Base-by-base conservation (phyloP, 2,329 filamentous ascomycete genomes). In the Colletotrichum sp. region DNA sequence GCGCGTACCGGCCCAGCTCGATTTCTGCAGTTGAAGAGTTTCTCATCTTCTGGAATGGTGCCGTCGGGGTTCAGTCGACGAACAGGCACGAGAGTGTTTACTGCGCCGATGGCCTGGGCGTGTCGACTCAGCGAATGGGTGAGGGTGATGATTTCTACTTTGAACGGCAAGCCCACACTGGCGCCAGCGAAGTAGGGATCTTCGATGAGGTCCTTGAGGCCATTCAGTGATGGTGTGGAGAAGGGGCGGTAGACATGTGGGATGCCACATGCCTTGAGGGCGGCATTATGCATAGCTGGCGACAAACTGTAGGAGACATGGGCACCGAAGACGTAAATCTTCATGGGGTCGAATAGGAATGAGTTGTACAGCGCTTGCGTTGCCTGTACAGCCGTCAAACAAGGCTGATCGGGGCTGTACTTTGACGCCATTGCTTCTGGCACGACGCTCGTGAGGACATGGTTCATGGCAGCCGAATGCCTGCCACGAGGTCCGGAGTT, bases 261-360 rank as follows among this genome's bases (percentile, higher is more conserved):
- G 81, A 96, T 91, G 0, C 94, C 94, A 78, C 91, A 94, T 2
- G 89, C 89, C 68, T 88, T 86, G 73, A 94, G 91, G 1, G 94
- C 94, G 8, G 92, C 88, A 70, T 92, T 94, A 82, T 96, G 94
- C 93, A 96, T 96, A 8, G 93, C 92, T 2, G 94, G 94, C 0
- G 94, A 95, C 71, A 96, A 83, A 81, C 93, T 95, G 84, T 94
- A 94, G 66, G 89, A 90, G 12, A 94, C 91, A 71, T 93, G 93
- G 70, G 91, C 92, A n/a, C 94, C 94, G 66, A 95, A 91, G 38
- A 96, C 93, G 78, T 94, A 94, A 70, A 94, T 91, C 66, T 93
- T 91, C 87, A 96, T 91, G 0, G 92, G 88, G 55, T 95, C 92
- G 67, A 92, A 90, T 2, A 93, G 87, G 73, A 93, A 94, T 2